A percentile compares a stretch with the other conserved stretches of the same genome.
Conservation (phyloP, 306 rosid species). For the Lathyrus oleraceus region DNA sequence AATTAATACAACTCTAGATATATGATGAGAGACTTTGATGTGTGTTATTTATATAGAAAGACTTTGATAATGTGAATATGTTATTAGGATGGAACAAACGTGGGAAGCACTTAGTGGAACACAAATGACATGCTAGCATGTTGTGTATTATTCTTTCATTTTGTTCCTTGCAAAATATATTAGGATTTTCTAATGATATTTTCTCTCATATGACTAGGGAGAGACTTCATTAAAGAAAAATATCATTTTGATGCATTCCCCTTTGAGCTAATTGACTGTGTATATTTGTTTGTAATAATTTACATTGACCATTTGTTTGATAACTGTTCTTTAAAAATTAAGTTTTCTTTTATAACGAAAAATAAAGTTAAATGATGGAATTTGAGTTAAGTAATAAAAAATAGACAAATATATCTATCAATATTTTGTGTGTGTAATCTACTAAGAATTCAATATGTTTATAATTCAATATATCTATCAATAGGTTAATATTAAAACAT, state of each 20-base stretch:
- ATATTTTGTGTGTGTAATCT: no score
- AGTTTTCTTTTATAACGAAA: no score
- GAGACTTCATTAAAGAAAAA: neutral
- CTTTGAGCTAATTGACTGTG: neutral
- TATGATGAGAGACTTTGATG: neutral
- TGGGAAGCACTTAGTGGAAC: slow-evolving; percentile 41
- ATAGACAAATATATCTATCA: no score
- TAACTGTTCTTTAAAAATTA: neutral
- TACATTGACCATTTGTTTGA: neutral
- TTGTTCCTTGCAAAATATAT: slow-evolving; percentile 4
- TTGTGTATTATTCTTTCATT: neutral
- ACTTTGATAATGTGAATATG: slow-evolving; percentile 37
- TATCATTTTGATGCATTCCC: neutral
- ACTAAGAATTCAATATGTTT: no score
- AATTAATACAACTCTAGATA: neutral
- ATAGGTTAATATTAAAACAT: no score
- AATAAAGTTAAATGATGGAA: no score
- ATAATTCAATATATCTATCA: no score
- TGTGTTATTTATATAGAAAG: slow-evolving; percentile 8
- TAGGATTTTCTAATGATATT: neutral
- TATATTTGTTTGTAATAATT: neutral
- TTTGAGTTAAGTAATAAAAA: no score
- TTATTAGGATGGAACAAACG: slow-evolving; percentile 31
- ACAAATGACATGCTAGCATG: slow-evolving; percentile 43
- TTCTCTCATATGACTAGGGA: neutral